Percentiles rank a stretch among this genome's conserved stretches.
phyloP scores from a whole-genome alignment of 2,329 filamentous ascomycete species.

The Ophiostoma angusticollis region DNA sequence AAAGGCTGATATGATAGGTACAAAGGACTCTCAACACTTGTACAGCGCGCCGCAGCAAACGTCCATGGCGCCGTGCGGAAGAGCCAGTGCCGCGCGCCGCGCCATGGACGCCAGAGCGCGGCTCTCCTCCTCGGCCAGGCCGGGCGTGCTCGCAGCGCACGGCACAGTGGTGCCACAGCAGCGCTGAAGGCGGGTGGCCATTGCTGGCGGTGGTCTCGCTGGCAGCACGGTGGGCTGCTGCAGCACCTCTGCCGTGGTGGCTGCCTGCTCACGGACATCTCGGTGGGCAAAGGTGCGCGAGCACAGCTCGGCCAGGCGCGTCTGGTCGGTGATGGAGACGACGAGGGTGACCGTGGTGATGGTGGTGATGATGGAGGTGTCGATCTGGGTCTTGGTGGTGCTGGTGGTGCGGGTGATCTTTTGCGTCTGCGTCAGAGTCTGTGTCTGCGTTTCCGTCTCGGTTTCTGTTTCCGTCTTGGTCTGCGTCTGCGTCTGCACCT shows the following conservation, averaged over 20 bases:
- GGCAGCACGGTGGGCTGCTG: too few species aligned
- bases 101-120: neutral
- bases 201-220: too few species aligned
- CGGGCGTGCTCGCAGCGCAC: constrained; percentile 2
- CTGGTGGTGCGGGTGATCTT: constrained; percentile 4
- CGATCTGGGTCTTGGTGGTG: constrained; percentile 3
- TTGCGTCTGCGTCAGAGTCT: constrained; percentile 2
- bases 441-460: constrained; percentile 3
- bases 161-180: neutral
- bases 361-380: constrained; percentile 10
- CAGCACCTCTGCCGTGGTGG: too few species aligned
- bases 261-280: too few species aligned
- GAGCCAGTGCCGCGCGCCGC: neutral
- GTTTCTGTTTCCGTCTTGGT: neutral
- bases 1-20: too few species aligned
- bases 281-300: neutral
- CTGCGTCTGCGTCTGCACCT: neutral
- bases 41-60: constrained; percentile 3
- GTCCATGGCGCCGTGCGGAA: constrained; percentile 2
- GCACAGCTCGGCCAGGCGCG: constrained; percentile 1
- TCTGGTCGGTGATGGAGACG: constrained; percentile 4
- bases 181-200: neutral
- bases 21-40: too few species aligned
- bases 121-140: neutral
- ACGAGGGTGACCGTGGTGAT: constrained; percentile 9